phyloP scores from a whole-genome alignment of 805 yeast genomes.

The Myxozyma melibiosi region DNA sequence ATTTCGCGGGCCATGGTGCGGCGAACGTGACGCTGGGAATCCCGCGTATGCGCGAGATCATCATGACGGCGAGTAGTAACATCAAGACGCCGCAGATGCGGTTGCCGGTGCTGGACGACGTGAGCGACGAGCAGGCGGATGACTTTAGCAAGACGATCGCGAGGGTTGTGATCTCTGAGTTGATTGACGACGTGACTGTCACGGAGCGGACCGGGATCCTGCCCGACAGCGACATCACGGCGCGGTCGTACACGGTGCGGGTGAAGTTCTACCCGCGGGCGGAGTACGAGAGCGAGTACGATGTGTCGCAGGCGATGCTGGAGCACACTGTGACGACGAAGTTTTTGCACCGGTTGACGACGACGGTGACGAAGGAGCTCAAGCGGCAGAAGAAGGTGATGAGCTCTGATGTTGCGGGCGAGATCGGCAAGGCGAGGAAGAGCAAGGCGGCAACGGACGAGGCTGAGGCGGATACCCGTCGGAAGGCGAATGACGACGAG shows the following conservation, averaged over 20 bases:
- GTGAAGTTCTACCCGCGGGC: conserved; percentile 71
- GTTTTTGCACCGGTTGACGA: conserved; percentile 68
- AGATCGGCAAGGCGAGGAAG: conserved; percentile 46
- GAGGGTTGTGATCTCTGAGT: conserved; percentile 80
- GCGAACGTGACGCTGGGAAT: conserved; percentile 99
- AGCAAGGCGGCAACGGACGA: conserved; percentile 50
- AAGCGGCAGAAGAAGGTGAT: conserved; percentile 69
- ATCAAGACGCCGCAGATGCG: conserved; percentile 99
- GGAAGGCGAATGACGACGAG: conserved; percentile 42
- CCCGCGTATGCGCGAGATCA: conserved; percentile 99
- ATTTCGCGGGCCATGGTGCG: conserved; percentile 99
- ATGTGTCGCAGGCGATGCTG: conserved; percentile 76
- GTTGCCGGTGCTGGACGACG: conserved; percentile 77
- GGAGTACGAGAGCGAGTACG: conserved; percentile 87
- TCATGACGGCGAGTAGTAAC: conserved; percentile 96
- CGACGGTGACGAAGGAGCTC: conserved; percentile 74
- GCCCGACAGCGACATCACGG: conserved; percentile 46
- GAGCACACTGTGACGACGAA: conserved; percentile 64
- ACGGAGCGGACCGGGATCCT: conserved; percentile 81
- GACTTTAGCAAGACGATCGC: conserved; percentile 90
- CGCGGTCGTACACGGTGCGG: conserved; percentile 74
- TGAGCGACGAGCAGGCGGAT: conserved; percentile 84
- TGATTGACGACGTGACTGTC: conserved; percentile 80
- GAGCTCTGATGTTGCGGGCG: conserved; percentile 43
- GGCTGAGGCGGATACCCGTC: conserved; percentile 58